These are phyloP conservation scores for Trichoderma koningiopsis DNA, from an alignment of 2,329 filamentous ascomycete species.

Conservation along the genomic window DNA sequence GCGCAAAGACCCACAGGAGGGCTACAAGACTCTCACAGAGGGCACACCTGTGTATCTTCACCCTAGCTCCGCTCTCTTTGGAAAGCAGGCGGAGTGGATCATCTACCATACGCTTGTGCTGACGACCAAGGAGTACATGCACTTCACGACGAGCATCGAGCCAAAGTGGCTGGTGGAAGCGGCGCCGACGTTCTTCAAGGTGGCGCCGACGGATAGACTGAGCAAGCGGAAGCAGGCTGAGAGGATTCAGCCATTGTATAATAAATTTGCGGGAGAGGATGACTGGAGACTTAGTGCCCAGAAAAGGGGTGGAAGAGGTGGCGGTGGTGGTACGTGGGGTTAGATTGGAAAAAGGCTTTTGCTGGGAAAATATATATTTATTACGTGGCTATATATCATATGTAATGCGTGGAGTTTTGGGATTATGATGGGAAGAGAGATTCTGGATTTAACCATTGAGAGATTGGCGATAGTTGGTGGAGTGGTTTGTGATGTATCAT, in stretches of 20 bases:
- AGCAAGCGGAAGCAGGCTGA: conserved; percentile 93
- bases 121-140: conserved; percentile 98
- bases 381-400: background rate
- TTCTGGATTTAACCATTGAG: background rate
- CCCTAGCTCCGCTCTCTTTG: conserved; percentile 87
- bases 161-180: conserved; percentile 93
- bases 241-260: conserved; percentile 92
- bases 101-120: conserved; percentile 90
- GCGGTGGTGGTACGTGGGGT: conserved; percentile 89
- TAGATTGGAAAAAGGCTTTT: conserved; percentile 40
- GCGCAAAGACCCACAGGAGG: conserved; percentile 92
- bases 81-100: conserved; percentile 94
- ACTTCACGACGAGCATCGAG: conserved; percentile 88
- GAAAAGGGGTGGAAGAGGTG: conserved; percentile 78
- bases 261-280: conserved; percentile 87
- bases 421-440: background rate
- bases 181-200: conserved; percentile 98
- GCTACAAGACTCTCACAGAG: conserved; percentile 96
- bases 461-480: background rate
- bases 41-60: conserved; percentile 94
- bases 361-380: background rate
- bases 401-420: conserved; percentile 14
- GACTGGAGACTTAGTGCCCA: conserved; percentile 94
- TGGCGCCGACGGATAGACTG: conserved; percentile 81
- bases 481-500: background rate